Conservation (phyloP, 305 asterid species). For the Solanum hybrid region DNA sequence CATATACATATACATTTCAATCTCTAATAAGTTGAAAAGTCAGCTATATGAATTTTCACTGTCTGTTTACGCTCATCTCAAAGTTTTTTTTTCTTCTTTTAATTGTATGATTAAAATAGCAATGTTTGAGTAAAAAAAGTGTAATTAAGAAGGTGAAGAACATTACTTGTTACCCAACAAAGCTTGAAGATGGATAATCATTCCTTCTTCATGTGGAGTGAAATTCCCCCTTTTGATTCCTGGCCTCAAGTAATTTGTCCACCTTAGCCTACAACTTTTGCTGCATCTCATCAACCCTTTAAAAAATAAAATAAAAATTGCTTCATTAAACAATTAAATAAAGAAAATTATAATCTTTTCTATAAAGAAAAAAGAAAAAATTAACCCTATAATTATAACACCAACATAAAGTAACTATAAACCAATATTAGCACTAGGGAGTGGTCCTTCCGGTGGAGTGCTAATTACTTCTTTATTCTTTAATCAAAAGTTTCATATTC, state of each 20-base stretch:
- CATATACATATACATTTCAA: background rate
- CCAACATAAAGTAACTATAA: background rate
- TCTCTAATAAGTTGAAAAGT: constrained; percentile 7
- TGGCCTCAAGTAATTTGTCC: constrained; percentile 93
- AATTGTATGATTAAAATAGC: background rate
- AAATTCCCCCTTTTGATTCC: constrained; percentile 97
- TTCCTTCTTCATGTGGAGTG: constrained; percentile 95
- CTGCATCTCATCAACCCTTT: constrained; percentile 89
- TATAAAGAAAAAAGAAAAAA: background rate
- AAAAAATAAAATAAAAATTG: background rate
- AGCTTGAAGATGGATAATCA: constrained; percentile 96
- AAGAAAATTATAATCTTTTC: background rate
- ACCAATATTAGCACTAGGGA: background rate
- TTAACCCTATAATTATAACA: background rate
- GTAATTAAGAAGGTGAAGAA: background rate
- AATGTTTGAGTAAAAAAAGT: background rate
- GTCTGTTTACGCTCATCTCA: background rate
- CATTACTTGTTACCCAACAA: constrained; percentile 85
- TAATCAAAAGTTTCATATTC: background rate
- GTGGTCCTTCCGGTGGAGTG: background rate
- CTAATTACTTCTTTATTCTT: background rate
- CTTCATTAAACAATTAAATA: background rate
- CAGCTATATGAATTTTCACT: background rate
- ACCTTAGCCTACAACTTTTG: constrained; percentile 92
- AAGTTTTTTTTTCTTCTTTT: background rate